Conservation (phyloP, 441 rosid genomes). For the Viola pubescens region DNA sequence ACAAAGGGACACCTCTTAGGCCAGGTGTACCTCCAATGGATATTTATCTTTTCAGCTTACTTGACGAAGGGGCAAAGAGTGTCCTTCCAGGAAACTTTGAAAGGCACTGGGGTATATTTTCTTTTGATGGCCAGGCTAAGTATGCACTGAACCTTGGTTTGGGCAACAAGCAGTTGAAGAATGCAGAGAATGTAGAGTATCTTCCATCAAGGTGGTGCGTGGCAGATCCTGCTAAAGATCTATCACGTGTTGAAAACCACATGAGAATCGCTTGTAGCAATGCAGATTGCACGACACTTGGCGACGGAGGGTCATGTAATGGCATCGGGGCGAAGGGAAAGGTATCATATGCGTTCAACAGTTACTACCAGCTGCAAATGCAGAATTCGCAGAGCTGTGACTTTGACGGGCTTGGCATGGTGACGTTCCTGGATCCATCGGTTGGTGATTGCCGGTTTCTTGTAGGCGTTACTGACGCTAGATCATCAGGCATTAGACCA, state of each 20-base stretch:
- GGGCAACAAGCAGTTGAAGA: conserved; percentile 59
- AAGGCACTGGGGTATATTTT: conserved; percentile 97
- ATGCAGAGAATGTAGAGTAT: conserved; percentile 63
- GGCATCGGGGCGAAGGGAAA: conserved; percentile 76
- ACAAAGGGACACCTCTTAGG: conserved; percentile 84
- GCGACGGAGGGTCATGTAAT: conserved; percentile 83
- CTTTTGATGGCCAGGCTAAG: conserved; percentile 95
- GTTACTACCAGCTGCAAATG: conserved; percentile 83
- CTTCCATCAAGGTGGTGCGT: conserved; percentile 94
- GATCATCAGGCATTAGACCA: conserved; percentile 24
- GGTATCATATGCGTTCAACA: conserved; percentile 84
- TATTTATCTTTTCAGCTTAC: conserved; percentile 76
- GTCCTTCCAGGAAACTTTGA: conserved; percentile 80
- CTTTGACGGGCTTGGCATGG: conserved; percentile 80
- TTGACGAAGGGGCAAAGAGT: conserved; percentile 89
- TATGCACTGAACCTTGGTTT: conserved; percentile 66
- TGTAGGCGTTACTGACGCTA: conserved; percentile 65
- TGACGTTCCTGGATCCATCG: conserved; percentile 78
- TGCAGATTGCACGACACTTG: conserved; percentile 91
- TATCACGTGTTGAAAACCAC: conserved; percentile 60
- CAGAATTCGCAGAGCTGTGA: conserved; percentile 65
- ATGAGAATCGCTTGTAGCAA: conserved; percentile 58
- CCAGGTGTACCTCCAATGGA: conserved; percentile 72
- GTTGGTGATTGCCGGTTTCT: conserved; percentile 84
- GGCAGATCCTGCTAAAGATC: conserved; percentile 64